A percentile compares a stretch with the other conserved stretches of the same genome.
These are phyloP conservation scores for Rhodamnia rubescens DNA, from an alignment of 345 rosid species.

Conservation along the genomic window DNA sequence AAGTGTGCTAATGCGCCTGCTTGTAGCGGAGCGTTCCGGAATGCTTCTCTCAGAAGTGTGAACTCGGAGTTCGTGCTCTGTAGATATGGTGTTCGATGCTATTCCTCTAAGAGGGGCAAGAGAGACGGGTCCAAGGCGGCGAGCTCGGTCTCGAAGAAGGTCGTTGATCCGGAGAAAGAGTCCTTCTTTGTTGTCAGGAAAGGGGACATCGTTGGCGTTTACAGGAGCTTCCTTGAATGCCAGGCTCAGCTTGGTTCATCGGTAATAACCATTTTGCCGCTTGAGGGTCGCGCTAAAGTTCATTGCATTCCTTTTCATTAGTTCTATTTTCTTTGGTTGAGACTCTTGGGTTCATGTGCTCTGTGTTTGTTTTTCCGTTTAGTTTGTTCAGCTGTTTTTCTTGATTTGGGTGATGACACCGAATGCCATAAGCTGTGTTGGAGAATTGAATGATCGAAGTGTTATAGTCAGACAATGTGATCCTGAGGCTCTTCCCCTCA, in stretches of 20 bases:
- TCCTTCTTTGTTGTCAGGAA: slow-evolving; percentile 78
- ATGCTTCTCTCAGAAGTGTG: slow-evolving; percentile 7
- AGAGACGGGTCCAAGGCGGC: background rate
- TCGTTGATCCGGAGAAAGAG: slow-evolving; percentile 43
- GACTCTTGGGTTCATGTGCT: background rate
- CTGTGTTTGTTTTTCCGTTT: background rate
- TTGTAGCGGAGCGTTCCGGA: slow-evolving; percentile 9
- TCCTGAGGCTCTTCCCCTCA: background rate
- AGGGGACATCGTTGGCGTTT: slow-evolving; percentile 75
- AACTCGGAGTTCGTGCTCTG: slow-evolving; percentile 14
- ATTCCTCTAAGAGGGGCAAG: slow-evolving; percentile 29
- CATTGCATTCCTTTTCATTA: background rate
- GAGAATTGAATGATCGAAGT: background rate
- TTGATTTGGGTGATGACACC: background rate
- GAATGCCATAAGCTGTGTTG: background rate
- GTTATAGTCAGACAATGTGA: background rate
- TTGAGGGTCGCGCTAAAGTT: background rate
- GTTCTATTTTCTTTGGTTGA: background rate
- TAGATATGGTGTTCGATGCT: slow-evolving; percentile 30
- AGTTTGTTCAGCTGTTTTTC: background rate
- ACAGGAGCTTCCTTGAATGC: slow-evolving; percentile 54
- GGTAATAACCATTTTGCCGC: slow-evolving; percentile 18
- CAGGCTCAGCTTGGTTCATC: slow-evolving; percentile 84
- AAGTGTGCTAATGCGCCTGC: slow-evolving; percentile 10
- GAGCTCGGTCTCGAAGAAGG: slow-evolving; percentile 10